These are phyloP conservation scores for Chlamydomonas asymmetrica DNA, from an alignment of 139 green algal species.

Conservation along the genomic window DNA sequence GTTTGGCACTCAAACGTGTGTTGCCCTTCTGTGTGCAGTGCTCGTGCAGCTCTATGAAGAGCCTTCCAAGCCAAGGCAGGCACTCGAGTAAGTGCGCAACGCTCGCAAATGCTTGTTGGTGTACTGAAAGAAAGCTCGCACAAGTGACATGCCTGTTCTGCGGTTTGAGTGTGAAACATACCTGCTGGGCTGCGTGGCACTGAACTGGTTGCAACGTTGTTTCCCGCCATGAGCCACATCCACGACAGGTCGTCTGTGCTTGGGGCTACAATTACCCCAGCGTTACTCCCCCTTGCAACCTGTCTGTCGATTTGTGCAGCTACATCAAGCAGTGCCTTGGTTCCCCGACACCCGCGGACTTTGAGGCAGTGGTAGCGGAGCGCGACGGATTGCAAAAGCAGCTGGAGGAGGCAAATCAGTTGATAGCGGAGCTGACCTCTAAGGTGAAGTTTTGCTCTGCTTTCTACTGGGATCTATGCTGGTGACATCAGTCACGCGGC, in stretches of 20 bases:
- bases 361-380: conserved; percentile 58
- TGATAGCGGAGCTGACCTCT: conserved; percentile 51
- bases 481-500: not conserved
- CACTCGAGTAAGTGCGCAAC: conserved; percentile 57
- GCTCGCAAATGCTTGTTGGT: not conserved
- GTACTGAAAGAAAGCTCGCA: too few relatives aligned
- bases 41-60: conserved; percentile 78
- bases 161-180: too few relatives aligned
- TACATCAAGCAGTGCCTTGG: conserved; percentile 71
- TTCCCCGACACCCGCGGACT: conserved; percentile 64
- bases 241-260: too few relatives aligned
- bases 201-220: too few relatives aligned
- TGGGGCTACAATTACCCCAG: too few relatives aligned
- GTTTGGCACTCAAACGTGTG: too few relatives aligned
- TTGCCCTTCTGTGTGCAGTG: conserved; percentile 49
- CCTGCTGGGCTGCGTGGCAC: too few relatives aligned
- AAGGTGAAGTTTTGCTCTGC: conserved; percentile 22
- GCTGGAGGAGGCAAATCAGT: conserved; percentile 47
- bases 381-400: conserved; percentile 50
- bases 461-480: not conserved
- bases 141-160: too few relatives aligned
- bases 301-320: conserved; percentile 32
- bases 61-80: conserved; percentile 67
- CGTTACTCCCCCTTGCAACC: too few relatives aligned
- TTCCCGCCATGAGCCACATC: too few relatives aligned